These are phyloP conservation scores for Rhodamnia rubescens DNA, from an alignment of 345 rosid species.

Conservation along the genomic window DNA sequence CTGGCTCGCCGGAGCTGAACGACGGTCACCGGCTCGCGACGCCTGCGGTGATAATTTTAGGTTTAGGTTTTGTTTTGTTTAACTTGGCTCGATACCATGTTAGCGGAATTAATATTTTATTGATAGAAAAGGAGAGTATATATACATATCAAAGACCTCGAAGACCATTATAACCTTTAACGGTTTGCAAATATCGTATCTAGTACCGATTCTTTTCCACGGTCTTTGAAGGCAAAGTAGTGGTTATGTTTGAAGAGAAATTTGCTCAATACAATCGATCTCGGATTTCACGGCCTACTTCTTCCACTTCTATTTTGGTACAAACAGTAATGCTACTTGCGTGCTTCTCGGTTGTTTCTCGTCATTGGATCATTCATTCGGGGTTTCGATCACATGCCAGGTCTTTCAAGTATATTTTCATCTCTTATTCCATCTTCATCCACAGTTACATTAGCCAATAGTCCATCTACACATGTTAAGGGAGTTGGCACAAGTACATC, in stretches of 20 bases:
- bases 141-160: too few relatives aligned
- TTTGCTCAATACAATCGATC: not conserved
- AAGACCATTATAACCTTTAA: too few relatives aligned
- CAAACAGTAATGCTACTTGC: not conserved
- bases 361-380: not conserved
- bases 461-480: not conserved
- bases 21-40: too few relatives aligned
- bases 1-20: too few relatives aligned
- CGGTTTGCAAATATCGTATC: not conserved
- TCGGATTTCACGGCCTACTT: not conserved
- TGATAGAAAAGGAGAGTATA: too few relatives aligned
- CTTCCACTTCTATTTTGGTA: not conserved
- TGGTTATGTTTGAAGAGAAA: not conserved
- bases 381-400: not conserved
- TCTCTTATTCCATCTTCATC: not conserved
- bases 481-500: not conserved
- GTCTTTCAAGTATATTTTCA: not conserved
- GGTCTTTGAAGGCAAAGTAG: not conserved
- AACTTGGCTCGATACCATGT: too few relatives aligned
- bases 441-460: not conserved
- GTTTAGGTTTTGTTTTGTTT: too few relatives aligned
- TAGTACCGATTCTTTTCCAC: not conserved
- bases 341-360: not conserved
- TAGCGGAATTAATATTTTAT: too few relatives aligned
- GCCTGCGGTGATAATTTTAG: too few relatives aligned